Base-by-base conservation (phyloP, 176 grass and related monocot genomes). In the Ampelocalamus luodianensis region DNA sequence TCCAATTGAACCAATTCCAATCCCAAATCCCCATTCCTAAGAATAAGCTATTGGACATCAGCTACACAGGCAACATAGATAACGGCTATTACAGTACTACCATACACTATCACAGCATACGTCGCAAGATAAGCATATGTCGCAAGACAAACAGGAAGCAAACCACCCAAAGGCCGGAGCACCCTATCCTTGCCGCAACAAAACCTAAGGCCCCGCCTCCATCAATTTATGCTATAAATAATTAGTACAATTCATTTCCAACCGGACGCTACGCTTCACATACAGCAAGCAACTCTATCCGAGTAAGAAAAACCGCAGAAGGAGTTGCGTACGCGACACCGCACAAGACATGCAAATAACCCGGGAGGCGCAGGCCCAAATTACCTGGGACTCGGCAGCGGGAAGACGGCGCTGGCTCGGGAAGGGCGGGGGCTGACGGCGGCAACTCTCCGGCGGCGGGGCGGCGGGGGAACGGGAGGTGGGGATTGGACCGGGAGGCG, bases 381-480 rank as follows among this genome's bases (percentile, higher is more conserved):
- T 60, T 79, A 83, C 82, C 76, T 61, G 18, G 68, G 38, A 23
- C 49, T 54, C 55, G 54, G 20, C 29, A 23, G 58, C 9, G 17
- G 23, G 63, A 44, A 29, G 43, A 20, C 64, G 27, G 20, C 43
- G 78, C 37, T 20, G 20, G 50, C 46, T 38, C 78, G 14, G 34
- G 53, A 58, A 63, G 20, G 15, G 46, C 1, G 17, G 11, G 14
- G 12, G 24, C 17, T 20, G 51, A 18, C 17, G 17, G 5, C 51
- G 51, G 16, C 16, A 5, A 49, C 46, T 49, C 46, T 15, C 46
- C 12, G 13, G 14, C 26, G 44, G 29, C 42, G 49, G 34, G 13
- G 13, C 4, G 46, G 17, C 51, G 2, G 20, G 22, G 22, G 55
- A 58, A n/a, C 54, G 20, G 54, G 20, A 58, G 54, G 54, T 3